These are phyloP conservation scores for Xylariaceae sp. DNA, from an alignment of 2,329 filamentous ascomycete species.

Conservation along the genomic window DNA sequence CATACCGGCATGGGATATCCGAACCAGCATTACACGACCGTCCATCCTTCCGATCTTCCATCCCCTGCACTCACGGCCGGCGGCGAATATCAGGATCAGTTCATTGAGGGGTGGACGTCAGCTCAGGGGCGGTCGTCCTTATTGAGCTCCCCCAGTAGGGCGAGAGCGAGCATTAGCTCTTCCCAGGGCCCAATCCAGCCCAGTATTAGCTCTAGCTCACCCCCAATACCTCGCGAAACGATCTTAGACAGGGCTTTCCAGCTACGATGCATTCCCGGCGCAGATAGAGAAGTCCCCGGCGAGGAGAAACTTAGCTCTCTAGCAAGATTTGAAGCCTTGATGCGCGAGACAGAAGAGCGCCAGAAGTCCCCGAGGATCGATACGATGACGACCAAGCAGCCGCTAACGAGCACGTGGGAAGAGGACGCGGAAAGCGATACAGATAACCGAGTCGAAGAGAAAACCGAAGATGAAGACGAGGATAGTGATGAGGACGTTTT, in stretches of 20 bases:
- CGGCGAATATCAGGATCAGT: constrained; percentile 57
- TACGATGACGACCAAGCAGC: constrained; percentile 37
- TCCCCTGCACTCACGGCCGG: constrained; percentile 57
- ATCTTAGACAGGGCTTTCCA: constrained; percentile 70
- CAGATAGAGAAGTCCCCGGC: constrained; percentile 54
- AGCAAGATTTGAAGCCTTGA: constrained; percentile 66
- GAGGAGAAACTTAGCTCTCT: constrained; percentile 67
- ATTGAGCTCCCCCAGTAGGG: constrained; percentile 59
- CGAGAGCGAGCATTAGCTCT: constrained; percentile 58
- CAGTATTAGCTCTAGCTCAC: constrained; percentile 50
- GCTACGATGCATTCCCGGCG: constrained; percentile 63
- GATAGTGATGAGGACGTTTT: constrained; percentile 44
- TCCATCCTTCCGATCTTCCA: constrained; percentile 58
- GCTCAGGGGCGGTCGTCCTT: constrained; percentile 62
- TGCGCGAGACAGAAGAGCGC: constrained; percentile 62
- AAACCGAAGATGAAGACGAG: constrained; percentile 40
- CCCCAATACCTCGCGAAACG: constrained; percentile 61
- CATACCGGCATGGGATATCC: constrained; percentile 44
- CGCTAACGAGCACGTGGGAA: constrained; percentile 55
- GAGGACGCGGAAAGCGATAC: constrained; percentile 51
- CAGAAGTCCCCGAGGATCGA: constrained; percentile 45
- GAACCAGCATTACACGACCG: constrained; percentile 54
- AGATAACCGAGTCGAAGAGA: constrained; percentile 43
- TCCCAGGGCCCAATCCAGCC: constrained; percentile 41
- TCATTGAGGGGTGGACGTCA: constrained; percentile 63